Evolutionary conservation across 208 protist genomes (phyloP).

Genomic region (Cochliopodium minus): DNA sequence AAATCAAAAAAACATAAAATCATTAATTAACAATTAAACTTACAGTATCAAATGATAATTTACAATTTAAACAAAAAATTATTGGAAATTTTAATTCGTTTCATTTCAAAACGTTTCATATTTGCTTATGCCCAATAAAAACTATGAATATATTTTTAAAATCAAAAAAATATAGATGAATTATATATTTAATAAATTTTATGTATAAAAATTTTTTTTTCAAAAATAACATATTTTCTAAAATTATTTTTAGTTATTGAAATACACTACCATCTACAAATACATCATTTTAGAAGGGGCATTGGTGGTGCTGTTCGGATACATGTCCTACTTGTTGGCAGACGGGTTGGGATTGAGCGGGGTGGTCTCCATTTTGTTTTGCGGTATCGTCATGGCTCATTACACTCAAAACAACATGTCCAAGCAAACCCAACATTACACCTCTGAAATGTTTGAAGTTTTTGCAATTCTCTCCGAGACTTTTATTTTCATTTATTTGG

Average conservation of each 20-base stretch:
- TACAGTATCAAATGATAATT: too few relatives aligned
- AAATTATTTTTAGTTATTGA: slow-evolving; percentile 23
- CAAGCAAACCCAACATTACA: not conserved
- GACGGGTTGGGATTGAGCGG: slow-evolving; percentile 31
- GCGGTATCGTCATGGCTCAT: slow-evolving; percentile 37
- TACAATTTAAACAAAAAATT: too few relatives aligned
- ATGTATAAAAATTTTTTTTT: too few relatives aligned
- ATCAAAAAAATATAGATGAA: too few relatives aligned
- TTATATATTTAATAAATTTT: too few relatives aligned
- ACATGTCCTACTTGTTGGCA: slow-evolving; percentile 27
- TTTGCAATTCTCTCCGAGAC: slow-evolving; percentile 30
- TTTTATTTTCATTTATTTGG: slow-evolving; percentile 36
- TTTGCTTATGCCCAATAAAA: too few relatives aligned
- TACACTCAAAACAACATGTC: slow-evolving; percentile 21
- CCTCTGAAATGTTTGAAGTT: slow-evolving; percentile 12
- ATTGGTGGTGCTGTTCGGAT: slow-evolving; percentile 32
- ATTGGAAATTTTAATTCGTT: too few relatives aligned
- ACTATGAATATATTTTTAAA: too few relatives aligned
- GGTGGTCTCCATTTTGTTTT: slow-evolving; percentile 45
- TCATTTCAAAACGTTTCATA: too few relatives aligned
- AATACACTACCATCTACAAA: slow-evolving; percentile 11
- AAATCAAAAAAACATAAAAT: too few relatives aligned
- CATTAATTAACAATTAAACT: too few relatives aligned
- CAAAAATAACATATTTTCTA: too few relatives aligned
- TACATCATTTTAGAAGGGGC: slow-evolving; percentile 19